These are phyloP conservation scores for Acer saccharum DNA, from an alignment of 345 rosid species.

Conservation along the genomic window DNA sequence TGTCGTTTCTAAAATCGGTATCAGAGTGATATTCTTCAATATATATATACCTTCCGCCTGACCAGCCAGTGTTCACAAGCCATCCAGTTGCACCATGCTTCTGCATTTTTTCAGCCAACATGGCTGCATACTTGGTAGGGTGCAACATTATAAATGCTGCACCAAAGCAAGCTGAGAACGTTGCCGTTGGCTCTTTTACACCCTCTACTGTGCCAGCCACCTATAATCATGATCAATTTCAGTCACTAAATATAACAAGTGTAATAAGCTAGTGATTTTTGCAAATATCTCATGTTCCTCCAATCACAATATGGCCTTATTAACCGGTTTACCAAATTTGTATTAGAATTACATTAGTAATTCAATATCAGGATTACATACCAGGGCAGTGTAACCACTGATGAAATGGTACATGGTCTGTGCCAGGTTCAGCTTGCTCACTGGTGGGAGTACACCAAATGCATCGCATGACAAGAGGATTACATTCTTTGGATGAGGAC, in stretches of 20 bases:
- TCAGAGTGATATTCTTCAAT: background rate
- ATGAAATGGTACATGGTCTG: conserved; percentile 99
- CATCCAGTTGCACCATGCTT: conserved; percentile 95
- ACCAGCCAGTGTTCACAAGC: conserved; percentile 99
- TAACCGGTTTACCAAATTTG: background rate
- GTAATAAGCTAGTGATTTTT: background rate
- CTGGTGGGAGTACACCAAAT: conserved; percentile 97
- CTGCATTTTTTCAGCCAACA: conserved; percentile 96
- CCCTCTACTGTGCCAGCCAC: conserved; percentile 98
- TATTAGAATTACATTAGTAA: background rate
- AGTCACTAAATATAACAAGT: background rate
- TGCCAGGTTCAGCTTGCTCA: conserved; percentile 89
- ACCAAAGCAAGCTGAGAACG: conserved; percentile 98
- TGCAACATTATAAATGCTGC: conserved; percentile 98
- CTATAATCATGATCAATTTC: conserved; percentile 36
- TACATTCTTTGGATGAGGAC: conserved; percentile 91
- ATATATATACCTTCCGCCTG: conserved; percentile 78
- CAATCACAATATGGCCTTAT: background rate
- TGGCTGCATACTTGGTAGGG: conserved; percentile 96
- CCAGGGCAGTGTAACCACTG: conserved; percentile 97
- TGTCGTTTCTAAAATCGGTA: background rate
- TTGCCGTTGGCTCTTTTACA: conserved; percentile 84
- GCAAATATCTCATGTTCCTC: background rate
- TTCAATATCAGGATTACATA: conserved; percentile 19
- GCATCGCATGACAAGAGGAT: conserved; percentile 96